Evolutionary conservation across 2,329 filamentous ascomycete species (phyloP).

Genomic region (Hypoxylon sp.): DNA sequence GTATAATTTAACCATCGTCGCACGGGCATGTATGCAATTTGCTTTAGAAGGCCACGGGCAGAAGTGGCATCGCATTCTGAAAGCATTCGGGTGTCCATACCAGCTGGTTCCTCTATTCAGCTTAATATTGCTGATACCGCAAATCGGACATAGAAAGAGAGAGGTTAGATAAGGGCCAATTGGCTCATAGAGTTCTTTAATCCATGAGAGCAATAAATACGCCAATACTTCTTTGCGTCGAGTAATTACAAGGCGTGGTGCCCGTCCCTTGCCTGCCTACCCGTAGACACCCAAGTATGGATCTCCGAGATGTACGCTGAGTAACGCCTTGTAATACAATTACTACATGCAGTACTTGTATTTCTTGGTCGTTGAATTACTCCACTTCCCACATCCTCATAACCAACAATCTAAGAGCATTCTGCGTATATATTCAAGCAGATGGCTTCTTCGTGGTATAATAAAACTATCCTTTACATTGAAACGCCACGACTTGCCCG

Average conservation of each 20-base stretch:
- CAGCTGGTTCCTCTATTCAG: neutral
- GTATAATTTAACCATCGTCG: slow-evolving; percentile 4
- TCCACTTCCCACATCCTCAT: neutral
- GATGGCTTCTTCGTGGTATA: neutral
- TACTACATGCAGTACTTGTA: too few relatives aligned
- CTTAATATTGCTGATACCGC: neutral
- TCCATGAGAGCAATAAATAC: neutral
- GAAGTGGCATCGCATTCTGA: slow-evolving; percentile 1
- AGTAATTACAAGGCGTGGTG: neutral
- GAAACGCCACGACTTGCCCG: neutral
- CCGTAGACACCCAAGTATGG: too few relatives aligned
- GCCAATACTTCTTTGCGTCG: neutral
- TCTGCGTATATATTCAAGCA: neutral
- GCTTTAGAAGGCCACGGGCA: neutral
- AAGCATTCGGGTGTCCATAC: neutral
- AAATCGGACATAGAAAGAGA: slow-evolving; percentile 3
- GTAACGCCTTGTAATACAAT: too few relatives aligned
- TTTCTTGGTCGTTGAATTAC: neutral
- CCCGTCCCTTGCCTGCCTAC: neutral
- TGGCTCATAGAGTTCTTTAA: neutral
- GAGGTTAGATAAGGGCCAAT: neutral
- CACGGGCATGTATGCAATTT: slow-evolving; percentile 1
- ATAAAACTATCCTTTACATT: neutral
- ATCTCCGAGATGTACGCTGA: too few relatives aligned
- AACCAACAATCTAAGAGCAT: neutral